Evolutionary conservation across 31 red algal species (phyloP), one percentile per base, ranked within the genome.

Genomic region (Bonnemaisonia californica): DNA sequence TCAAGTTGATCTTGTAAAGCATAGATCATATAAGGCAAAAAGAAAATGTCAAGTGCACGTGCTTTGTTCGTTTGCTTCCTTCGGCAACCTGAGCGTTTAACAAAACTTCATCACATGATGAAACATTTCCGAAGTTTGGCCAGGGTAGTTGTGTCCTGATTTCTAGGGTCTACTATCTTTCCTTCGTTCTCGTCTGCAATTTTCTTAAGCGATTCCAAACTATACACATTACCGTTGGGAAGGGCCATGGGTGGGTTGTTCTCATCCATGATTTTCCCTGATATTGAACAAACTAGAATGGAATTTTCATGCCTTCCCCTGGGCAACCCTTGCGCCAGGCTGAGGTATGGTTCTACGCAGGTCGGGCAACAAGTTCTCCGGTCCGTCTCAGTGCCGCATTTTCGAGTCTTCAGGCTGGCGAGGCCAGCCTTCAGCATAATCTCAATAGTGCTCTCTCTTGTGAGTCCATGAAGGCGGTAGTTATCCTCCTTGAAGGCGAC

Each of bases 181-280:
- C 91, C 91, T 54, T 76, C 74, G 41, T 96, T 85, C 31, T 84
- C 80, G 5, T 91, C 80, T 2, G 89, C 77, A 57, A 96, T 89
- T 36, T 74, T 71, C 4, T 36, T 65, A 7, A 96, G 55, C 11
- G 89, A 89, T 35, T 83, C 81, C 31, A 68, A 65, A 76, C 92
- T 88, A 58, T 98, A 98, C 3, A 94, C 91, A 76, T 98, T 98
- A 36, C 96, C 96, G 58, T 98, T 94, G 4, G 92, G 92, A 41
- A 95, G 60, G 34, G 94, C 92, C 82, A 98, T 89, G 23, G 96
- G 96, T n/a, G 88, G 86, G 54, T 98, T 98, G 71, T 98, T 90
- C 69, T 98, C 96, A 69, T 98, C 90, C 96, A 98, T 98, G 37
- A 95, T 79, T 41, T 84, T 90, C 29, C 92, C 92, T 21, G 84